These are phyloP conservation scores for Eucalyptus cloeziana DNA, from an alignment of 345 rosid species.

Conservation along the genomic window DNA sequence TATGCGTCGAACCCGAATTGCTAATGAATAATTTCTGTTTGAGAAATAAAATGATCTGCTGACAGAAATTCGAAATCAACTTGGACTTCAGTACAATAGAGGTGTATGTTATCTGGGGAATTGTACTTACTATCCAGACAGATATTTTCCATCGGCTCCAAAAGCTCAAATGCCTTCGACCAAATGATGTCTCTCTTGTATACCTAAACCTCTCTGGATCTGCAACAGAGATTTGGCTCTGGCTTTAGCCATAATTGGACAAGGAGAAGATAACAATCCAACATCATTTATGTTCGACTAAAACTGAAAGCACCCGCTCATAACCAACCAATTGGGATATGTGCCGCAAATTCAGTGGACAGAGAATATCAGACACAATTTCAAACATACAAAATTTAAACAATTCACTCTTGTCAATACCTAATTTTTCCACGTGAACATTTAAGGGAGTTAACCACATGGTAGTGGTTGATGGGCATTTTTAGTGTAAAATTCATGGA, in stretches of 20 bases:
- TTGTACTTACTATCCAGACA: conserved; percentile 74
- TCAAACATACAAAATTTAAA: neutral
- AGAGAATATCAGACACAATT: neutral
- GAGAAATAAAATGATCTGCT: neutral
- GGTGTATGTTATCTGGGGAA: neutral
- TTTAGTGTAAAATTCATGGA: neutral
- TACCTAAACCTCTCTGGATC: conserved; percentile 96
- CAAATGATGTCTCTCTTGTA: conserved; percentile 93
- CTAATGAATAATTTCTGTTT: neutral
- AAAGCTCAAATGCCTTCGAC: conserved; percentile 59
- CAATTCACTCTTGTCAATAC: neutral
- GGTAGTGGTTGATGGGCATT: neutral
- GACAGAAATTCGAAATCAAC: neutral
- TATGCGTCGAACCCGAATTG: neutral
- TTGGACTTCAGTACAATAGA: neutral
- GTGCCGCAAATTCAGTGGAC: neutral
- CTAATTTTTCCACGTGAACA: neutral
- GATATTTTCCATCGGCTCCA: conserved; percentile 59
- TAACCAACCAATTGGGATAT: neutral
- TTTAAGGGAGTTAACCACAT: neutral
- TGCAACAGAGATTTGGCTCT: neutral
- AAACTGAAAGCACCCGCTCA: neutral
- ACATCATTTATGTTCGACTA: neutral
- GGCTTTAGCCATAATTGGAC: neutral
- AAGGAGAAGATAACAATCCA: neutral